Percentiles rank a stretch among this genome's conserved stretches.
phyloP scores from a whole-genome alignment of 2,329 filamentous ascomycete species.

The Plectosphaerella cucumerina region DNA sequence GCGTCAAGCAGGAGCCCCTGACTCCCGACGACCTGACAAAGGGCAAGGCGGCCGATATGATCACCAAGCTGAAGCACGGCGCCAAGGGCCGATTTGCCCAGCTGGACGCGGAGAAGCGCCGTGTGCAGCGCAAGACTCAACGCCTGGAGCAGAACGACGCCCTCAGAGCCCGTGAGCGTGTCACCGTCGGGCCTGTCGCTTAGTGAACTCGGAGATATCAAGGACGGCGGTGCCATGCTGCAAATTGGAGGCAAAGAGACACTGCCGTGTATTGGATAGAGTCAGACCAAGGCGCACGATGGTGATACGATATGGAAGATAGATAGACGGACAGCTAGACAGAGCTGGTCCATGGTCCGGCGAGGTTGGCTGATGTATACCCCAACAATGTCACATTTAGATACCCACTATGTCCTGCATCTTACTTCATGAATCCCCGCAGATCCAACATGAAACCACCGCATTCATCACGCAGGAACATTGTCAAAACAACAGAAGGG shows the following conservation, averaged over 20 bases:
- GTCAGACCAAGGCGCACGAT: no score
- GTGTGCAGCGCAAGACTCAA: conserved; percentile 32
- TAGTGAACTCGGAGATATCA: background rate
- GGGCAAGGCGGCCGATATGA: conserved; percentile 83
- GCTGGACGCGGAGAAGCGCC: conserved; percentile 48
- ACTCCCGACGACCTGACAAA: conserved; percentile 60
- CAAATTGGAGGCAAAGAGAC: no score
- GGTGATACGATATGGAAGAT: no score
- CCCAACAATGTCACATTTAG: background rate
- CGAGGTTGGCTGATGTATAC: background rate
- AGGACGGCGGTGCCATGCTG: background rate
- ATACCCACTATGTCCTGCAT: background rate
- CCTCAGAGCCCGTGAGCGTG: conserved; percentile 42
- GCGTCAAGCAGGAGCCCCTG: conserved; percentile 50
- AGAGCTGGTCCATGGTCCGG: no score
- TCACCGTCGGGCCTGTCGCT: conserved; percentile 50
- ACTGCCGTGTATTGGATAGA: no score
- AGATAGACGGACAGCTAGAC: no score
- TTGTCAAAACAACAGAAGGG: conserved; percentile 5
- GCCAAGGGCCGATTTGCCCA: conserved; percentile 60
- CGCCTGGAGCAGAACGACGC: conserved; percentile 32
- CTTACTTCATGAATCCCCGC: background rate
- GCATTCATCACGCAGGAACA: background rate
- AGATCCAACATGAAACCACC: background rate
- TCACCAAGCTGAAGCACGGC: conserved; percentile 85